Base-by-base conservation (phyloP, 2,329 filamentous ascomycete species). In the Fusarium burgessii region DNA sequence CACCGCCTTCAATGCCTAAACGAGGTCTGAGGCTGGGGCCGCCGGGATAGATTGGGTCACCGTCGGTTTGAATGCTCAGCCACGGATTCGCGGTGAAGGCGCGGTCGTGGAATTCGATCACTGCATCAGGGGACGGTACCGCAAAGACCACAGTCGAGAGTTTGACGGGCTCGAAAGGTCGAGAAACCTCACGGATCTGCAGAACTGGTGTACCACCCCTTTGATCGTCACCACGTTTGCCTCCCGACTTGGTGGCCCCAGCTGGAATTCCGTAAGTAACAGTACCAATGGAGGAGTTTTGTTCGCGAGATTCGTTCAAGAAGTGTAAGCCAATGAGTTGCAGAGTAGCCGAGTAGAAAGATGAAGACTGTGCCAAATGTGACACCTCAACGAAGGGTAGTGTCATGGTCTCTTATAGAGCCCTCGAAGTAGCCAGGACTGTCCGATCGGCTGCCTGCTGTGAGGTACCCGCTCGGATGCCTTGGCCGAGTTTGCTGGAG, bases 281-380 rank as follows among this genome's bases (percentile, higher is more conserved):
- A 35, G 72, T 77, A 7, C 75, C 75, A 69, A 86, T 79, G 23
- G 80, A 81, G 8, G 80, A 74, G n/a, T 61, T 58, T 33, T 72
- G 70, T 32, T 77, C 76, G 42, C 74, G 76, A 47, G 67, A 63
- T 35, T 69, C 68, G 42, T 60, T 54, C 46, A 80, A 61, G 61
- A 90, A 97, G 66, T 87, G 87, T 68, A 97, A 90, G 40, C 92
- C 92, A 25, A 97, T 86, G 6, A 93, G 92, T 74, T 95, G 93
- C 11, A 93, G 86, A 71, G 94, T 87, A 68, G 92, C 88, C 25
- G 94, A 88, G 81, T 94, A 97, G 84, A 97, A 97, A 11, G 93
- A 96, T 52, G 92, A 90, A 6, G 94, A 92, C 38, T 91, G 89
- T 58, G 93, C 89, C 58, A 97, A 89, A 80, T 95, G 91, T 66